Evolutionary conservation across 1,139 yeast genomes (phyloP), one percentile per base, ranked within the genome.

Genomic region (Suhomyces bribrorum): DNA sequence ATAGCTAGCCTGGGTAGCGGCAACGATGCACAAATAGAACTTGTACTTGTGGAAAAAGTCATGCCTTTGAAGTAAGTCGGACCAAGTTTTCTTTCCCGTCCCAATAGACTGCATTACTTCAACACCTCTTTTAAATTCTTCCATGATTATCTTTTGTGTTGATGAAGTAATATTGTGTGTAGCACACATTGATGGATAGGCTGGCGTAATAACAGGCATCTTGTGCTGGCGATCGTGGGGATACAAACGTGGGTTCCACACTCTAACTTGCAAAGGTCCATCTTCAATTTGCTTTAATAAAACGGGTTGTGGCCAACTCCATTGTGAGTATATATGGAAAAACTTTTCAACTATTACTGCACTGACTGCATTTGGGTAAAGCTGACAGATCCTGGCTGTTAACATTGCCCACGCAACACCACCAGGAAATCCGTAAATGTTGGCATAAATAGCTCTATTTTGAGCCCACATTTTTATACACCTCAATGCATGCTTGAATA

Each of bases 331-430:
- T 44, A 94, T 89, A 47, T 82, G 77, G 64, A 92, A 94, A 58
- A 92, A 92, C 57, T 89, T 87, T 43, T 86, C 83, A 11, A 92
- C 83, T 39, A 92, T 83, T 1, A 87, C 89, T 0, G 97, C 90
- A 47, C 96, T 84, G 7, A 89, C 95, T 0, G 97, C 96, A 62
- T 90, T 90, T 2, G 99, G 99, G 57, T 90, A 94, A 31, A 92
- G 65, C 57, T 92, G 99, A 60, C 98, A 92, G 24, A 92, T 89
- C 53, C 98, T 76, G 1, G 98, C 98, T 6, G 89, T 97, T 32
- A 92, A 64, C 97, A 92, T 92, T 1, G 98, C 99, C 98, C 98
- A 92, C 0, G 98, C 98, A 25, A 92, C 98, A 61, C 99, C 99
- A 52, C 99, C 99, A 0, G 98, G 98, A 62, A 92, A 92, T 0